These are phyloP conservation scores for Microbotryum intermedium DNA, from an alignment of 1,284 basidiomycete genomes.

Conservation along the genomic window DNA sequence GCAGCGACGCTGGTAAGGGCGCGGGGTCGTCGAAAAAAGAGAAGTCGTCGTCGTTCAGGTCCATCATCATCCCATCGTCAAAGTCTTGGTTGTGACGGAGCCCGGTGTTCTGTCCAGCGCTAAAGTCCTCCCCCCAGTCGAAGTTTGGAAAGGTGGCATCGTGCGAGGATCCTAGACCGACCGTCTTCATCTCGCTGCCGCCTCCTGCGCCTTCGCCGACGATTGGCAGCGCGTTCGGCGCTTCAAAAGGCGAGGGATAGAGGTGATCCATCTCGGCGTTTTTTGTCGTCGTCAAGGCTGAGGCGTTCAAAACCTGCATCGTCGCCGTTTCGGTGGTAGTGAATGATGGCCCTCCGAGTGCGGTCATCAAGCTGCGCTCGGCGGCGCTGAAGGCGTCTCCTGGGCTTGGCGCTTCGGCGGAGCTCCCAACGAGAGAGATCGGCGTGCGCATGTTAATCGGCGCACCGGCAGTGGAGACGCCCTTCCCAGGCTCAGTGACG, in stretches of 20 bases:
- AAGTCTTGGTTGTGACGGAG: not conserved
- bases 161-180: constrained; percentile 4
- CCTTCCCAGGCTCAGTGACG: not conserved
- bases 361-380: not conserved
- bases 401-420: constrained; percentile 25
- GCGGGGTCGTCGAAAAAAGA: constrained; percentile 34
- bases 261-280: constrained; percentile 7
- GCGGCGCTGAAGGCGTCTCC: constrained; percentile 12
- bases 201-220: not conserved
- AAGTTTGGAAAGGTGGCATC: constrained; percentile 19
- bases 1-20: constrained; percentile 1
- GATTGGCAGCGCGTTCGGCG: not conserved
- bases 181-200: not conserved
- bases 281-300: not conserved
- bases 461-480: constrained; percentile 1
- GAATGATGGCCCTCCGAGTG: not conserved
- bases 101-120: not conserved
- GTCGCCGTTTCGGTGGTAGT: constrained; percentile 1
- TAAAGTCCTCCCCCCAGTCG: constrained; percentile 28
- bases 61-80: constrained; percentile 26
- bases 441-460: constrained; percentile 30
- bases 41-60: constrained; percentile 34
- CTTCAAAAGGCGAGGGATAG: constrained; percentile 26
- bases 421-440: constrained; percentile 19
- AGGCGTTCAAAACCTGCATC: not conserved